phyloP scores from a whole-genome alignment of 495 filamentous ascomycete genomes.

The Xylaria telfairii region DNA sequence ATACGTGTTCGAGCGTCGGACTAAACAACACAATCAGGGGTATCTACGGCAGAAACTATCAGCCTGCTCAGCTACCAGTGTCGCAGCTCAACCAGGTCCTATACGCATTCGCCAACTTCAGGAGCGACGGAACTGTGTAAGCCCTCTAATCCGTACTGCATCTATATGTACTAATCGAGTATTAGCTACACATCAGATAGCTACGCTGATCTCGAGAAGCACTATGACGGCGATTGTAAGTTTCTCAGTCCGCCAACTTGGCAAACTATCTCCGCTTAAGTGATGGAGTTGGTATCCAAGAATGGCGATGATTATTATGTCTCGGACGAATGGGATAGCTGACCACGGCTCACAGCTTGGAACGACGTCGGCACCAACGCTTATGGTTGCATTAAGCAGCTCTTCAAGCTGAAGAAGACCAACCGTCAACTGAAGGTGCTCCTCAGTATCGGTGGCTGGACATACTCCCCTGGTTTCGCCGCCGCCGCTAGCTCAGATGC shows the following conservation, averaged over 20 bases:
- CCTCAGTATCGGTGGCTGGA: slow-evolving; percentile 90
- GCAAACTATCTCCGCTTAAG: neutral
- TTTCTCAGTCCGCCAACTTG: neutral
- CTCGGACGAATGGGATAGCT: slow-evolving; percentile 12
- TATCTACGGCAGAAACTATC: slow-evolving; percentile 83
- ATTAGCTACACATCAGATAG: slow-evolving; percentile 54
- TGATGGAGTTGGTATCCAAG: neutral
- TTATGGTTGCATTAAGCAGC: slow-evolving; percentile 86
- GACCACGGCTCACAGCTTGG: slow-evolving; percentile 44
- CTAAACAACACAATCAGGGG: slow-evolving; percentile 56
- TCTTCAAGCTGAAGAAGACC: slow-evolving; percentile 82
- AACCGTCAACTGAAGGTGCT: slow-evolving; percentile 87
- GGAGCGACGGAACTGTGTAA: slow-evolving; percentile 79
- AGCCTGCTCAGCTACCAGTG: slow-evolving; percentile 80
- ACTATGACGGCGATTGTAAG: slow-evolving; percentile 63
- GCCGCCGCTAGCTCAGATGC: slow-evolving; percentile 64
- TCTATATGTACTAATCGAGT: neutral
- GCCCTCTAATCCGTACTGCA: slow-evolving; percentile 25
- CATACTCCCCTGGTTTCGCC: slow-evolving; percentile 81
- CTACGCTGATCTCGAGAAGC: slow-evolving; percentile 74
- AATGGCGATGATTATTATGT: too few relatives aligned
- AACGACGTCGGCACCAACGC: slow-evolving; percentile 64
- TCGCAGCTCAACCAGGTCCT: slow-evolving; percentile 84
- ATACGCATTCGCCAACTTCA: slow-evolving; percentile 90
- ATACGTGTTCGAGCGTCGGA: neutral